These are phyloP conservation scores for Sugiyamaella neomexicana DNA, from an alignment of 1,139 yeast species.

Conservation along the genomic window DNA sequence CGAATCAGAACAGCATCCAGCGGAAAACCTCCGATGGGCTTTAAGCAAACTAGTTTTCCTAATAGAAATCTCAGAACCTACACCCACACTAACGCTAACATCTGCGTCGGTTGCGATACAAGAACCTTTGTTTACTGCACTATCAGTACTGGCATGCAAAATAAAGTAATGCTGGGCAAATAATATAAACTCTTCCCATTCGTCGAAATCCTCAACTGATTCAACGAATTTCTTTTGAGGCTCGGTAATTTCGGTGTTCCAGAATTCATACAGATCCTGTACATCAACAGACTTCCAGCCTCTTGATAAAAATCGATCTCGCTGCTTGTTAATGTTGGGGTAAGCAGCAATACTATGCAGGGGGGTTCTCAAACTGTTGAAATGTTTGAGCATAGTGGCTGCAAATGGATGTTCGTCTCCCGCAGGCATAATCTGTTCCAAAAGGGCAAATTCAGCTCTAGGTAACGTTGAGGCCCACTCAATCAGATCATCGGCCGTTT, in stretches of 20 bases:
- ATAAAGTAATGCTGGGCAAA: slow-evolving; percentile 77
- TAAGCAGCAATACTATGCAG: slow-evolving; percentile 64
- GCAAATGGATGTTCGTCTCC: slow-evolving; percentile 68
- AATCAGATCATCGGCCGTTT: slow-evolving; percentile 66
- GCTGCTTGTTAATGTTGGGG: slow-evolving; percentile 54
- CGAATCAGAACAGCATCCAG: slow-evolving; percentile 42
- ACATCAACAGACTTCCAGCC: slow-evolving; percentile 55
- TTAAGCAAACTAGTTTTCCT: slow-evolving; percentile 9
- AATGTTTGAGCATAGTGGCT: slow-evolving; percentile 71
- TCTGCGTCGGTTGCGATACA: neutral
- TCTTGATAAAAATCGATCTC: slow-evolving; percentile 48
- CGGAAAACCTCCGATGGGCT: slow-evolving; percentile 49
- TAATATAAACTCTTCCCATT: slow-evolving; percentile 76
- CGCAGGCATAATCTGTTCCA: slow-evolving; percentile 73
- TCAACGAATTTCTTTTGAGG: slow-evolving; percentile 49
- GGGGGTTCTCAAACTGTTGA: slow-evolving; percentile 66
- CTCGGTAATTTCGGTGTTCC: slow-evolving; percentile 50
- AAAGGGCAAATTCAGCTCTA: slow-evolving; percentile 60
- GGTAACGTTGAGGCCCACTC: slow-evolving; percentile 49
- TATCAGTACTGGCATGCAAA: slow-evolving; percentile 57
- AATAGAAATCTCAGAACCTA: slow-evolving; percentile 28
- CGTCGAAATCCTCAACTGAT: slow-evolving; percentile 70
- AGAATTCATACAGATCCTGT: slow-evolving; percentile 57
- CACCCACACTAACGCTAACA: neutral
- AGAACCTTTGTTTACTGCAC: neutral